Evolutionary conservation across 208 protist genomes (phyloP).

Genomic region (Trypanosoma theileri): DNA sequence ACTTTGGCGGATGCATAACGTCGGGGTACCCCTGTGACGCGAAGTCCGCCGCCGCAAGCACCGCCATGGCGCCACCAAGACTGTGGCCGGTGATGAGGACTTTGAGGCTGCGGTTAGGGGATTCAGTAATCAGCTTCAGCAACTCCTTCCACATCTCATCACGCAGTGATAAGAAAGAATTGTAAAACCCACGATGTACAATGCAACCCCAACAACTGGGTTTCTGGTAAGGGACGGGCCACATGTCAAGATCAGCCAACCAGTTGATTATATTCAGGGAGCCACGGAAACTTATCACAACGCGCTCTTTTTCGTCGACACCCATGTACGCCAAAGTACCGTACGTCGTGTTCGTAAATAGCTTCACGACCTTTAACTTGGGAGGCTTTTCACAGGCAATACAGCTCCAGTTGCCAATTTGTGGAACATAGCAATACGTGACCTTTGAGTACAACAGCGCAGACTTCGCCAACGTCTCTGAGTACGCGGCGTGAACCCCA

Average conservation of each 20-base stretch:
- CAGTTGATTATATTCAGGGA: conserved; percentile 61
- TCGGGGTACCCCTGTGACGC: background rate
- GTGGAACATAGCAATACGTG: conserved; percentile 40
- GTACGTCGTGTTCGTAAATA: conserved; percentile 36
- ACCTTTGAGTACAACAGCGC: conserved; percentile 51
- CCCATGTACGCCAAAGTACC: conserved; percentile 42
- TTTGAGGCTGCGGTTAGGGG: conserved; percentile 36
- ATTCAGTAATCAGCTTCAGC: conserved; percentile 22
- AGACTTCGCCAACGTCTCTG: conserved; percentile 12
- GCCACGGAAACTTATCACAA: conserved; percentile 70
- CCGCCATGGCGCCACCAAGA: conserved; percentile 68
- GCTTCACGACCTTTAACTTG: conserved; percentile 30
- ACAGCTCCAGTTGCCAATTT: conserved; percentile 41
- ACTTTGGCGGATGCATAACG: background rate
- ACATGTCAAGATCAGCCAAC: conserved; percentile 56
- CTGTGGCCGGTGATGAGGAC: conserved; percentile 79
- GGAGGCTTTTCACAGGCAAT: conserved; percentile 22
- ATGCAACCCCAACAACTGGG: conserved; percentile 29
- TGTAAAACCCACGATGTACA: conserved; percentile 64
- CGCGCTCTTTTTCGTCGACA: conserved; percentile 17
- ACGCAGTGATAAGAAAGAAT: conserved; percentile 41
- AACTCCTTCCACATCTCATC: conserved; percentile 33
- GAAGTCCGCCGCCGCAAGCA: conserved; percentile 47
- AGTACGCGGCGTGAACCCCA: background rate
- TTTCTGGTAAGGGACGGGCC: no score